Percentiles rank a stretch among this genome's conserved stretches.
Conservation (phyloP, 2,329 filamentous ascomycete species). For the Pseudogymnoascus sp. region DNA sequence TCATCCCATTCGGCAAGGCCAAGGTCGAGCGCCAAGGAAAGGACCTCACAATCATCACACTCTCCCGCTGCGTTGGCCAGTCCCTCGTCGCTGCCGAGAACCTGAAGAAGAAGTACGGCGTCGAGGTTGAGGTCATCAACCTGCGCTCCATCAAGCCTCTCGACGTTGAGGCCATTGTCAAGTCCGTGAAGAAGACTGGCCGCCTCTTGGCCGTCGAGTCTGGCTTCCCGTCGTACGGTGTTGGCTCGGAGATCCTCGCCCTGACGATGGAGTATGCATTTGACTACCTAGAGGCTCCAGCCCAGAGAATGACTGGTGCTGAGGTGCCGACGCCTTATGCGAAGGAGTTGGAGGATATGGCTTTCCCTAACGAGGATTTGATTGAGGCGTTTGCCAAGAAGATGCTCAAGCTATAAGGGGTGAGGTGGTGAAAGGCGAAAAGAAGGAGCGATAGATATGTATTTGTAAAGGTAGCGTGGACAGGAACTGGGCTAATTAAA, state of each 20-base stretch:
- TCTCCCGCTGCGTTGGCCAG: conserved; percentile 93
- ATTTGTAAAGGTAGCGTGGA: conserved; percentile 9
- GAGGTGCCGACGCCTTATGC: conserved; percentile 97
- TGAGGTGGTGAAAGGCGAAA: not conserved
- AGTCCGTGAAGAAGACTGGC: conserved; percentile 98
- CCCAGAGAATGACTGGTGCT: conserved; percentile 87
- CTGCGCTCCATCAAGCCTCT: conserved; percentile 95
- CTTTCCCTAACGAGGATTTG: conserved; percentile 82
- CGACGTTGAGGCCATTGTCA: conserved; percentile 89
- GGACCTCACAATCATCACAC: conserved; percentile 89
- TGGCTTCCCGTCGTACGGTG: conserved; percentile 91
- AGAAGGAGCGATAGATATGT: conserved; percentile 3
- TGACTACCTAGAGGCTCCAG: conserved; percentile 92
- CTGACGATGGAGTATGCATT: conserved; percentile 96
- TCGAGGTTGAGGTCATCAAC: conserved; percentile 96
- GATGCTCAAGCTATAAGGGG: conserved; percentile 68
- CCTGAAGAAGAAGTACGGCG: conserved; percentile 92
- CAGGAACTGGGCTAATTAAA: conserved; percentile 7
- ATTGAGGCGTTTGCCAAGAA: conserved; percentile 87
- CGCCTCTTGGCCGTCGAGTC: conserved; percentile 88
- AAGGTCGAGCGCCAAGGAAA: conserved; percentile 96
- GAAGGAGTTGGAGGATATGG: conserved; percentile 85
- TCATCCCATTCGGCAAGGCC: conserved; percentile 95
- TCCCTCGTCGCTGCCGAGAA: conserved; percentile 79
- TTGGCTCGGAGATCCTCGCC: conserved; percentile 86